A percentile compares a stretch with the other conserved stretches of the same genome.
phyloP scores from a whole-genome alignment of 2,329 filamentous ascomycete species.

The Trichoderma lentiforme region DNA sequence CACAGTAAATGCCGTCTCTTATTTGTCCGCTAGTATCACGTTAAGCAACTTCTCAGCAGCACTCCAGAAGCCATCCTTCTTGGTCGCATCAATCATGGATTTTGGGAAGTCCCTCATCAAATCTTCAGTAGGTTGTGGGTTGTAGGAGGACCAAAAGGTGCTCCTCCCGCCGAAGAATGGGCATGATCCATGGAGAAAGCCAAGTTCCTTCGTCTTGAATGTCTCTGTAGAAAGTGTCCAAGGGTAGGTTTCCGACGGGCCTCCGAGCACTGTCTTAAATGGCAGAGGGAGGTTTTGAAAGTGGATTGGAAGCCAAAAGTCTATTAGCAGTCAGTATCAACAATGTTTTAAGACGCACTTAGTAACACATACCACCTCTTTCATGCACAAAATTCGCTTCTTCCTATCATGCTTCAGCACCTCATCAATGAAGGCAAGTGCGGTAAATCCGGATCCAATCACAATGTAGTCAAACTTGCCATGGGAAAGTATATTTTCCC shows the following conservation, averaged over 20 bases:
- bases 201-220: background rate
- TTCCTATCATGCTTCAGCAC: background rate
- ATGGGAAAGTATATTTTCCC: background rate
- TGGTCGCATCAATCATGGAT: background rate
- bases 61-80: background rate
- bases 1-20: background rate
- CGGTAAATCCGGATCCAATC: background rate
- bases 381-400: background rate
- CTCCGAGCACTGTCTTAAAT: background rate
- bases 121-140: background rate
- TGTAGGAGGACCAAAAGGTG: background rate
- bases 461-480: background rate
- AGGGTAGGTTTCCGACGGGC: background rate
- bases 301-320: background rate
- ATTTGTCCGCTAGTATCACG: background rate
- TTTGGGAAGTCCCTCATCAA: background rate
- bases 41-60: background rate
- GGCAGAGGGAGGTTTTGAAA: background rate
- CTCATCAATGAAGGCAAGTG: background rate
- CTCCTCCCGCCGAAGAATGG: background rate
- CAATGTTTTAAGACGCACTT: background rate
- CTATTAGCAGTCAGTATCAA: background rate
- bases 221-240: background rate
- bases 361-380: background rate
- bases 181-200: background rate